Evolutionary conservation across 116 monocot genomes (phyloP).

Genomic region (Iris pallida): DNA sequence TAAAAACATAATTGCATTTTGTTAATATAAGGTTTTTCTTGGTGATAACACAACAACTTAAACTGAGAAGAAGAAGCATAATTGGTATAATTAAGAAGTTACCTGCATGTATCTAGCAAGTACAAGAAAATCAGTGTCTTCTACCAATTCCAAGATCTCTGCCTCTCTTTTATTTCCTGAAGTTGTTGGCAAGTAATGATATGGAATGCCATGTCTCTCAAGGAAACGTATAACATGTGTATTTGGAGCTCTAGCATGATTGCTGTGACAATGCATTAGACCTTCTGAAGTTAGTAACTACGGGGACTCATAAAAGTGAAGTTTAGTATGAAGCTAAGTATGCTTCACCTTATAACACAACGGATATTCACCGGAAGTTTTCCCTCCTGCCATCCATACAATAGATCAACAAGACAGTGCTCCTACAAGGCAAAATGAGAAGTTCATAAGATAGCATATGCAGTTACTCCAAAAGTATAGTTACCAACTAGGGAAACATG

Average conservation of each 20-base stretch:
- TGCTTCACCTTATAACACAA: conserved; percentile 25
- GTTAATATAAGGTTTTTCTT: neutral
- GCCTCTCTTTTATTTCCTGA: conserved; percentile 60
- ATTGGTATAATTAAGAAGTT: neutral
- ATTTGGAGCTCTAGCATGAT: conserved; percentile 66
- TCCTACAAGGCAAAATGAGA: conserved; percentile 15
- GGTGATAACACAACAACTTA: neutral
- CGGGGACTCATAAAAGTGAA: neutral
- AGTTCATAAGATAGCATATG: neutral
- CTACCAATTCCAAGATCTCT: conserved; percentile 64
- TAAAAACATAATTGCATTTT: neutral
- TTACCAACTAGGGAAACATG: neutral
- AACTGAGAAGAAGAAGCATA: neutral
- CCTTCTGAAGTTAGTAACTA: neutral
- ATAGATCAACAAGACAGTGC: conserved; percentile 24
- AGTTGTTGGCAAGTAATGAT: conserved; percentile 62
- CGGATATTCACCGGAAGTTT: conserved; percentile 22
- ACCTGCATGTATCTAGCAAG: conserved; percentile 98
- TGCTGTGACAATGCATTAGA: conserved; percentile 36
- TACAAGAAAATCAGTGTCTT: conserved; percentile 76
- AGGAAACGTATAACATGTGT: conserved; percentile 70
- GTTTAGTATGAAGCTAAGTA: neutral
- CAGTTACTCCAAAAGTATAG: neutral
- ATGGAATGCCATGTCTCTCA: conserved; percentile 75
- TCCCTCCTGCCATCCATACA: conserved; percentile 22